phyloP scores from a whole-genome alignment of 2,329 filamentous ascomycete genomes.

The Eurotiales sp. region DNA sequence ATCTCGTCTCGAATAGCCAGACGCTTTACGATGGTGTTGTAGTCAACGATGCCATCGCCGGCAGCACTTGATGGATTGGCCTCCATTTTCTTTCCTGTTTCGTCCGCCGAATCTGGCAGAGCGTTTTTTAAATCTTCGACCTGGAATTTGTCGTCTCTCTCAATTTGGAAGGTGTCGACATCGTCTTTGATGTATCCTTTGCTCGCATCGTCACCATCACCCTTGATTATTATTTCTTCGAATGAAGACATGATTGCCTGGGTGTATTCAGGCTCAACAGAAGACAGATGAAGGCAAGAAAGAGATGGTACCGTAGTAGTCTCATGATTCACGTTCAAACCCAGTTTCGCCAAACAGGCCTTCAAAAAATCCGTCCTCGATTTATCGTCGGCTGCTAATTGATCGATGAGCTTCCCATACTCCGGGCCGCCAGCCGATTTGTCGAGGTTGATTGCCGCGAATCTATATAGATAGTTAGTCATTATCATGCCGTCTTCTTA shows the following conservation, averaged over 20 bases:
- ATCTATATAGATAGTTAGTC: conserved; percentile 51
- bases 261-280: conserved; percentile 61
- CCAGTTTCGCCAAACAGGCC: conserved; percentile 73
- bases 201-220: conserved; percentile 66
- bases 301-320: conserved; percentile 69
- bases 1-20: conserved; percentile 65
- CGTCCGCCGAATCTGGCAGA: conserved; percentile 43
- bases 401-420: conserved; percentile 67
- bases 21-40: conserved; percentile 67
- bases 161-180: conserved; percentile 76
- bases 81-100: conserved; percentile 21
- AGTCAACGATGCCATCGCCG: conserved; percentile 64
- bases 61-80: conserved; percentile 26
- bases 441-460: conserved; percentile 73
- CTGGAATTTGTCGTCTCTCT: conserved; percentile 62
- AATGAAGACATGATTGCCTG: conserved; percentile 61
- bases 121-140: conserved; percentile 54
- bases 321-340: conserved; percentile 71
- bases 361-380: conserved; percentile 71
- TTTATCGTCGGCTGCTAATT: conserved; percentile 65
- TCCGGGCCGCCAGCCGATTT: conserved; percentile 62
- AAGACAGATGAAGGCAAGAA: conserved; percentile 78
- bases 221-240: conserved; percentile 63
- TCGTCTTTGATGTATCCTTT: conserved; percentile 63
- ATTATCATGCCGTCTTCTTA: not conserved